Conservation (phyloP, 768 basidiomycete species). For the Sporobolomyces pararoseus region DNA sequence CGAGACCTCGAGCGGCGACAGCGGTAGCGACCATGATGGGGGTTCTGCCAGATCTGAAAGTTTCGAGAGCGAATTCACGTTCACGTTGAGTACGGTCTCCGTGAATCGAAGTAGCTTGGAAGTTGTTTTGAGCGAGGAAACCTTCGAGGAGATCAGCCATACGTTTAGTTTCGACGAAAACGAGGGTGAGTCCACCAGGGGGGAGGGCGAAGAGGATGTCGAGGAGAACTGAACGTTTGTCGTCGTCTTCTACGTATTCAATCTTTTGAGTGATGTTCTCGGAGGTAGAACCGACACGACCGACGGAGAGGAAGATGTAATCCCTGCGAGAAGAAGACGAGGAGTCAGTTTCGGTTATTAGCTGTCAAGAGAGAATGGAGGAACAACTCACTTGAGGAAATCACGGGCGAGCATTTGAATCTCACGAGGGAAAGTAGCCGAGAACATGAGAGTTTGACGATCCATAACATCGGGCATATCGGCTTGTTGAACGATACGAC, state of each 20-base stretch:
- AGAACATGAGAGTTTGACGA: constrained; percentile 99
- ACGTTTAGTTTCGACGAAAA: constrained; percentile 99
- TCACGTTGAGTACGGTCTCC: constrained; percentile 97
- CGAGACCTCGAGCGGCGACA: constrained; percentile 96
- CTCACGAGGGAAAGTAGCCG: constrained; percentile 97
- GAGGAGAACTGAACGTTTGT: constrained; percentile 93
- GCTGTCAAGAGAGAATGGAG: neutral
- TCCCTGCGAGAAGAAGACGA: constrained; percentile 52
- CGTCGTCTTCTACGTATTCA: constrained; percentile 93
- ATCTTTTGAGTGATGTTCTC: constrained; percentile 98
- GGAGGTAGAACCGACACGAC: constrained; percentile 94
- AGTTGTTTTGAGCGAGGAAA: constrained; percentile 75
- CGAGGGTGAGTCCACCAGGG: constrained; percentile 75
- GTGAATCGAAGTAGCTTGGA: constrained; percentile 93
- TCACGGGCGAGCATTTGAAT: constrained; percentile 95
- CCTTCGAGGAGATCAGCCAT: constrained; percentile 99
- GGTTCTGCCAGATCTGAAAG: constrained; percentile 90
- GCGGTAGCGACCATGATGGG: constrained; percentile 97
- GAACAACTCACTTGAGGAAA: constrained; percentile 64
- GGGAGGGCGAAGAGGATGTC: constrained; percentile 82
- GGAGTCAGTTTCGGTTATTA: neutral
- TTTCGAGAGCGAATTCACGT: constrained; percentile 89
- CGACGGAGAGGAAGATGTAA: constrained; percentile 97
- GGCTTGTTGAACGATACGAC: constrained; percentile 93
- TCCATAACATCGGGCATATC: constrained; percentile 93